Conservation (phyloP, 192 early-diverging fungal species). For the Entophlyctis luteolus region DNA sequence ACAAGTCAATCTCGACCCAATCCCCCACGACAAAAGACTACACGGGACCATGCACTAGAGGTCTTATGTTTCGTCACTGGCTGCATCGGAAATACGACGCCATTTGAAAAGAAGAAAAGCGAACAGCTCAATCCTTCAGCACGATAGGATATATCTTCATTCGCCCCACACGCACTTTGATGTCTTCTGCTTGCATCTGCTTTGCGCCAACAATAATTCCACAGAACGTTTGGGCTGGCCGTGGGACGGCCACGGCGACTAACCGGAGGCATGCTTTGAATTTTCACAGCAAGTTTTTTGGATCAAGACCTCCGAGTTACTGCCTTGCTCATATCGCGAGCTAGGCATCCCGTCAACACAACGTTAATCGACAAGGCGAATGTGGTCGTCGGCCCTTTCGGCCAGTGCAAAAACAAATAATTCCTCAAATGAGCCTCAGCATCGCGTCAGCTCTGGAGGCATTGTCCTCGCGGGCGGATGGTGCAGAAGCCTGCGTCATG, state of each 20-base stretch:
- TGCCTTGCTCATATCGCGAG: too few species aligned
- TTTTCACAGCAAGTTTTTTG: too few species aligned
- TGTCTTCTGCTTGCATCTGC: too few species aligned
- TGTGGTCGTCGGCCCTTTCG: too few species aligned
- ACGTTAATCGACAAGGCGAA: too few species aligned
- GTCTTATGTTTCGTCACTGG: slow-evolving; percentile 77
- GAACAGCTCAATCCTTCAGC: slow-evolving; percentile 60
- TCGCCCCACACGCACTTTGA: slow-evolving; percentile 79
- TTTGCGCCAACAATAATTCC: slow-evolving; percentile 74
- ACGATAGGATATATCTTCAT: slow-evolving; percentile 75
- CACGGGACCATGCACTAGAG: slow-evolving; percentile 82
- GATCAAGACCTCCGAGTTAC: too few species aligned
- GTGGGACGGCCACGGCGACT: too few species aligned
- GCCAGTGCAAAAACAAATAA: too few species aligned
- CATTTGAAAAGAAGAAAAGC: background rate
- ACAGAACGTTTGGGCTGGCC: slow-evolving; percentile 35
- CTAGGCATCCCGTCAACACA: too few species aligned
- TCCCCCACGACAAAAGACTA: slow-evolving; percentile 81
- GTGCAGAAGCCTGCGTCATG: slow-evolving; percentile 1
- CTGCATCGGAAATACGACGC: slow-evolving; percentile 46
- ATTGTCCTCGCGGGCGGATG: background rate
- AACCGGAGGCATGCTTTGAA: too few species aligned
- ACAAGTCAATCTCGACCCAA: slow-evolving; percentile 86
- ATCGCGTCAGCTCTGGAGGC: too few species aligned
- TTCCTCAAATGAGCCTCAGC: too few species aligned